Evolutionary conservation across 2,329 filamentous ascomycete genomes (phyloP).

Genomic region (Aschersonia sp.): DNA sequence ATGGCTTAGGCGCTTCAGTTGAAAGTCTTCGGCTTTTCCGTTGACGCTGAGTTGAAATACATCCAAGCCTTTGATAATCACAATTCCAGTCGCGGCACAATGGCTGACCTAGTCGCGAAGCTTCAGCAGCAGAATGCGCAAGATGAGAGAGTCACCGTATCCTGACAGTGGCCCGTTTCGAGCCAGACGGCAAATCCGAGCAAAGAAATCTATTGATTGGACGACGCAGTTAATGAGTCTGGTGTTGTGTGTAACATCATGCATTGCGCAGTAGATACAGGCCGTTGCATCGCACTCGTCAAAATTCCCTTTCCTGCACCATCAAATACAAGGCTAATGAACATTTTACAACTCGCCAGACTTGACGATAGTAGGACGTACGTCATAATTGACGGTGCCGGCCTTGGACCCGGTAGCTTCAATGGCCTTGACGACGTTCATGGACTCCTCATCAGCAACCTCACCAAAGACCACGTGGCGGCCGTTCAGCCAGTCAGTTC

Average conservation of each 20-base stretch:
- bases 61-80: no score
- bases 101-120: no score
- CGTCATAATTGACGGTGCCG: conserved; percentile 40
- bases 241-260: no score
- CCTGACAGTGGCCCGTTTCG: no score
- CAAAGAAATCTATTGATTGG: no score
- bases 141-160: no score
- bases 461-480: conserved; percentile 79
- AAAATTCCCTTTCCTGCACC: background rate
- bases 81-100: no score
- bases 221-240: no score
- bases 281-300: conserved; percentile 1
- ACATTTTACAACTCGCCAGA: conserved; percentile 32
- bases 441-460: conserved; percentile 37
- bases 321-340: conserved; percentile 1
- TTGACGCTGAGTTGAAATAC: no score
- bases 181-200: no score
- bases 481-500: conserved; percentile 72
- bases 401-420: conserved; percentile 43
- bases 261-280: background rate
- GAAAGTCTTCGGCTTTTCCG: no score
- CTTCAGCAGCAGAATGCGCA: no score
- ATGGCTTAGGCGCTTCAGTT: background rate
- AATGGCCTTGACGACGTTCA: conserved; percentile 42
- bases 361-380: conserved; percentile 43